phyloP scores from a whole-genome alignment of 192 early-diverging fungal species.

The Lobosporangium transversale region DNA sequence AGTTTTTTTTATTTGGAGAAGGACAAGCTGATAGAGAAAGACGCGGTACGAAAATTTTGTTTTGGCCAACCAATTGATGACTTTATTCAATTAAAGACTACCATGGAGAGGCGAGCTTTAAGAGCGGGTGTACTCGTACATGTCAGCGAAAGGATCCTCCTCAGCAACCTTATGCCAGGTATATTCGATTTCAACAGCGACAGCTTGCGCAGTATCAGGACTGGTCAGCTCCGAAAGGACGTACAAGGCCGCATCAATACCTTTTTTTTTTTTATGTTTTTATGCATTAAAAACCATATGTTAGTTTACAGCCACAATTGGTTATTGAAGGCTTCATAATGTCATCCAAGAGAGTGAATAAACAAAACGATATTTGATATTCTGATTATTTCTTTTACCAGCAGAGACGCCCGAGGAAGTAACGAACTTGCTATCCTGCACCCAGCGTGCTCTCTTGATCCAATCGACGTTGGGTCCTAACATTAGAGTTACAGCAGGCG shows the following conservation, averaged over 20 bases:
- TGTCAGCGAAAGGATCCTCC: constrained; percentile 46
- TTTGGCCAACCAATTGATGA: background rate
- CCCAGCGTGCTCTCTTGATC: constrained; percentile 62
- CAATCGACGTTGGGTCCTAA: constrained; percentile 58
- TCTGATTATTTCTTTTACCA: too few species aligned
- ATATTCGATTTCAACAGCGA: constrained; percentile 33
- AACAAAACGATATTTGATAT: too few species aligned
- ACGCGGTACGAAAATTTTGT: background rate
- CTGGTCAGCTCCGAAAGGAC: constrained; percentile 28
- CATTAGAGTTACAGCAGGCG: too few species aligned
- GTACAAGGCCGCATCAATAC: constrained; percentile 43
- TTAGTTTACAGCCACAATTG: too few species aligned
- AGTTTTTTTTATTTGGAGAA: too few species aligned
- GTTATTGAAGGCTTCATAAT: too few species aligned
- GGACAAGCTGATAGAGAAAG: too few species aligned
- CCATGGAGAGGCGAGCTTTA: background rate
- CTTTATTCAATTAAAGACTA: background rate
- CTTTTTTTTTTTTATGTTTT: background rate
- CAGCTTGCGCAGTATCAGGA: constrained; percentile 13
- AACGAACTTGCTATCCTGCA: constrained; percentile 59
- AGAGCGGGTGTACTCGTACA: constrained; percentile 42
- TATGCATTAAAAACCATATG: too few species aligned
- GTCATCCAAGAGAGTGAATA: too few species aligned
- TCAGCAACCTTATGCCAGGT: constrained; percentile 41
- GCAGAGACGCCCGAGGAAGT: constrained; percentile 58